Conservation (phyloP, 345 rosid genomes). For the Passiflora organensis region DNA sequence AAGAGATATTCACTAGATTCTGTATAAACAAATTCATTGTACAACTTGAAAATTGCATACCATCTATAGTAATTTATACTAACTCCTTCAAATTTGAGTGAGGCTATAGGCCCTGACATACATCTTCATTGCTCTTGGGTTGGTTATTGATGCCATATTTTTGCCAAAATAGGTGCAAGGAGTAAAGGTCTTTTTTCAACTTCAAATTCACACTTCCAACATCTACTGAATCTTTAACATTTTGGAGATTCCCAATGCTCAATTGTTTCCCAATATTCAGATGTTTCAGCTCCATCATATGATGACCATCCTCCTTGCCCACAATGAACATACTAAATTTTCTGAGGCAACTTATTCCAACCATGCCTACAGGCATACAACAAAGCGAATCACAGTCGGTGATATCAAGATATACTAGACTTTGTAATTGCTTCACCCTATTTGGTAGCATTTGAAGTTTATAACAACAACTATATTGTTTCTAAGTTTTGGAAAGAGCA, state of each 20-base stretch:
- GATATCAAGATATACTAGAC: conserved; percentile 4
- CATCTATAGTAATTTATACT: not conserved
- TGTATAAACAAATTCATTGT: not conserved
- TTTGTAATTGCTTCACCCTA: conserved; percentile 1
- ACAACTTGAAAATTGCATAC: conserved; percentile 7
- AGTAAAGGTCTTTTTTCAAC: conserved; percentile 7
- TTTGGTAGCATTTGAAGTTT: not conserved
- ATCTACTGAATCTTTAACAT: conserved; percentile 1
- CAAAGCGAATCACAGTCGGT: not conserved
- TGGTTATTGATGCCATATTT: no score
- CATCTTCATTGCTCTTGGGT: not conserved
- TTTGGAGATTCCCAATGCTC: not conserved
- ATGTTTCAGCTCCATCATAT: conserved; percentile 1
- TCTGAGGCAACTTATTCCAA: conserved; percentile 5
- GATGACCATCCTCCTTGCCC: conserved; percentile 1
- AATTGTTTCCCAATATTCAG: conserved; percentile 12
- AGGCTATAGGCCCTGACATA: not conserved
- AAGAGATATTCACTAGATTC: not conserved
- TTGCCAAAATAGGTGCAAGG: conserved; percentile 1
- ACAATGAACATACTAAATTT: conserved; percentile 16
- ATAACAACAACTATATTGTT: not conserved
- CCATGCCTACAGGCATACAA: conserved; percentile 7
- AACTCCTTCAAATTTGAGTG: conserved; percentile 4
- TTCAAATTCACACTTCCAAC: conserved; percentile 15
- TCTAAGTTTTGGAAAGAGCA: conserved; percentile 14